These are phyloP conservation scores for Lipomyces yarrowii DNA, from an alignment of 1,139 yeast genomes.

Conservation along the genomic window DNA sequence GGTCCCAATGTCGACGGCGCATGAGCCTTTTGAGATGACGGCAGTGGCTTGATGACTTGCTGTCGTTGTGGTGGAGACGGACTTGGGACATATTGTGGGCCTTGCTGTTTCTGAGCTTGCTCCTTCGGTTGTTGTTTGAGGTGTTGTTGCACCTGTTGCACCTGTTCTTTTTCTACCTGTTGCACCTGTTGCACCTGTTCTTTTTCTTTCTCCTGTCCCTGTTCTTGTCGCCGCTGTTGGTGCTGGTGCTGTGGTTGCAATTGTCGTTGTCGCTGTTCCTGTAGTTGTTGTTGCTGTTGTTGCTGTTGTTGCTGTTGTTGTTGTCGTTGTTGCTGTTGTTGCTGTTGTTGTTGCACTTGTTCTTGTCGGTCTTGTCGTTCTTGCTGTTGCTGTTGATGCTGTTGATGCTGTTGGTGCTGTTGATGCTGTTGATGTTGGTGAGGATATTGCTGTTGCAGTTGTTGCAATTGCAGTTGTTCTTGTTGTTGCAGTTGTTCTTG, in stretches of 20 bases:
- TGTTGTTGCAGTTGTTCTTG: neutral
- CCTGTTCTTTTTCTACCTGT: neutral
- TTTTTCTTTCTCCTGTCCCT: neutral
- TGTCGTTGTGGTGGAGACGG: neutral
- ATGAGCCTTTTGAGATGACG: neutral
- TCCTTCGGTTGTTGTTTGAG: neutral
- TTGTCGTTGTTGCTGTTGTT: neutral
- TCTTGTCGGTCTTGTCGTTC: neutral
- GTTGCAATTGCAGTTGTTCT: neutral
- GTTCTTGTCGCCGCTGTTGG: neutral
- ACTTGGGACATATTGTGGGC: neutral
- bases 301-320: neutral
- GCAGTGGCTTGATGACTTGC: neutral
- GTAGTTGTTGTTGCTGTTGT: neutral
- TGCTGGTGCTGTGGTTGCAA: neutral
- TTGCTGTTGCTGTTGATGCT: neutral
- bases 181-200: neutral
- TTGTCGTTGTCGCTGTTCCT: neutral
- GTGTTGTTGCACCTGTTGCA: neutral
- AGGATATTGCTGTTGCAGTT: slow-evolving; percentile 1
- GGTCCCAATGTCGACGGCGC: neutral
- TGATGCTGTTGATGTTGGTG: slow-evolving; percentile 3
- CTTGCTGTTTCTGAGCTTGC: neutral
- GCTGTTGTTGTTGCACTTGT: neutral
- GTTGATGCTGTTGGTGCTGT: neutral